These are phyloP conservation scores for Pseudocercospora cruenta DNA, from an alignment of 2,329 filamentous ascomycete species.

Conservation along the genomic window DNA sequence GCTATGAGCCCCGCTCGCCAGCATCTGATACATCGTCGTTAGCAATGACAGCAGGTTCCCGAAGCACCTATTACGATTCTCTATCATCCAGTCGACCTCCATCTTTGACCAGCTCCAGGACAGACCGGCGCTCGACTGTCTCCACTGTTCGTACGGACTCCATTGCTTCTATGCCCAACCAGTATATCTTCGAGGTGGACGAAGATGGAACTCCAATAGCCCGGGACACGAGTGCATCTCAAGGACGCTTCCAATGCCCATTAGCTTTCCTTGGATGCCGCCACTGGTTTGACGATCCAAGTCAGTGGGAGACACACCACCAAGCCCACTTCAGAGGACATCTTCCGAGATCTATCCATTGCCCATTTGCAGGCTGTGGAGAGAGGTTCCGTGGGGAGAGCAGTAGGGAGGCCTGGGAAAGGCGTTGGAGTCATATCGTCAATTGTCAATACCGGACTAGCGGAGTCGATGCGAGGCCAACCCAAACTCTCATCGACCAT, in stretches of 20 bases:
- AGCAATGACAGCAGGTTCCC: conserved; percentile 5
- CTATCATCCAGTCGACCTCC: not conserved
- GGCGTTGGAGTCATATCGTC: conserved; percentile 23
- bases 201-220: not conserved
- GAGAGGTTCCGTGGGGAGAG: conserved; percentile 8
- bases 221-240: not conserved
- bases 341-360: conserved; percentile 21
- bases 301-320: conserved; percentile 26
- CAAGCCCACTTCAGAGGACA: conserved; percentile 21
- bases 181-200: conserved; percentile 5
- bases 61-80: not conserved
- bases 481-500: conserved; percentile 19
- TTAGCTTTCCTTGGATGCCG: conserved; percentile 28
- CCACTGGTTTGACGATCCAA: conserved; percentile 9
- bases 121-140: not conserved
- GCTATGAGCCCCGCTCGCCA: conserved; percentile 1
- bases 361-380: conserved; percentile 25
- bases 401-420: conserved; percentile 25
- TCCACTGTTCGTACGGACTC: conserved; percentile 7
- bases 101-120: conserved; percentile 13
- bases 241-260: conserved; percentile 17
- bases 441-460: conserved; percentile 1
- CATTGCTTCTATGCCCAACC: not conserved
- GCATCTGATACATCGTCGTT: conserved; percentile 14
- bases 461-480: conserved; percentile 7